Conservation (phyloP, 1,284 basidiomycete genomes). For the Microbotryum lychnidis-dioicae region DNA sequence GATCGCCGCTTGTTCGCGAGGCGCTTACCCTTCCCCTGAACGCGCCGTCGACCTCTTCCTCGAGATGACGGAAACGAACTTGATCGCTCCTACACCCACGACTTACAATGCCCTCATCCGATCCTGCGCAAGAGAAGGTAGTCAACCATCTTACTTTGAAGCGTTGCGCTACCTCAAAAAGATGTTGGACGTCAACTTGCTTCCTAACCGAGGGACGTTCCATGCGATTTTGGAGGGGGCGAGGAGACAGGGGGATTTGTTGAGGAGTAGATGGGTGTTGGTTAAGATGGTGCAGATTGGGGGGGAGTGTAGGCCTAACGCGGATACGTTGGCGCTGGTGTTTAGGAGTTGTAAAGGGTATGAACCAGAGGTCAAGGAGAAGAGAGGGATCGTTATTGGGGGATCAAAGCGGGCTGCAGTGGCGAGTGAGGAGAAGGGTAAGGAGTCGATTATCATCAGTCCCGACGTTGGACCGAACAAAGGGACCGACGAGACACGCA, state of each 20-base stretch:
- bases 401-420: no score
- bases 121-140: slow-evolving; percentile 51
- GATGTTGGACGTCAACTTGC: slow-evolving; percentile 63
- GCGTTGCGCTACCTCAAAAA: slow-evolving; percentile 68
- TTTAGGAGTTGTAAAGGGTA: slow-evolving; percentile 84
- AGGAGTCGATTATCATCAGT: no score
- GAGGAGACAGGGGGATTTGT: slow-evolving; percentile 74
- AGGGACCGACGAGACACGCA: neutral
- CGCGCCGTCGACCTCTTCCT: slow-evolving; percentile 86
- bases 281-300: slow-evolving; percentile 56
- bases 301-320: slow-evolving; percentile 48
- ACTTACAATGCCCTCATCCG: slow-evolving; percentile 79
- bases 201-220: slow-evolving; percentile 65
- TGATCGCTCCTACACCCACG: slow-evolving; percentile 55
- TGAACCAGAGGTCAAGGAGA: slow-evolving; percentile 42
- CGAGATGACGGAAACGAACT: slow-evolving; percentile 69
- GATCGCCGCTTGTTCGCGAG: slow-evolving; percentile 73
- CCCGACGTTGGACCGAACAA: no score
- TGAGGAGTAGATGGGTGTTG: slow-evolving; percentile 78
- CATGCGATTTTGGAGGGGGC: slow-evolving; percentile 78
- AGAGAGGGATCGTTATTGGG: no score
- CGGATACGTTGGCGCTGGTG: slow-evolving; percentile 68
- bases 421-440: no score
- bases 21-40: slow-evolving; percentile 50
- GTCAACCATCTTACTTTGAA: slow-evolving; percentile 58